Base-by-base conservation (phyloP, 2,329 filamentous ascomycete species). In the Metarhizium album region DNA sequence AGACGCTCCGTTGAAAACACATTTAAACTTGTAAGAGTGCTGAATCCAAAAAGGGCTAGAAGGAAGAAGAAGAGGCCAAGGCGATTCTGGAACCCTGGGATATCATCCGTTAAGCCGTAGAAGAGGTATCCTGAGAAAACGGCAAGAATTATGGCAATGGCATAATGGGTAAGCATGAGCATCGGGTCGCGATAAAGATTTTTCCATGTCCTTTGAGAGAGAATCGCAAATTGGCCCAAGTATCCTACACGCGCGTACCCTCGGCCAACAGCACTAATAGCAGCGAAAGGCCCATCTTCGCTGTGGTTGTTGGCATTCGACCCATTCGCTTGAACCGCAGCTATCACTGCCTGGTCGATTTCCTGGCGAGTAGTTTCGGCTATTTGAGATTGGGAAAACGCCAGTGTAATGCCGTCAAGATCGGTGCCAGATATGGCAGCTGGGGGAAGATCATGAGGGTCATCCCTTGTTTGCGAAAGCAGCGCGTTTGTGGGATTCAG, bases 31-130 rank as follows among this genome's bases (percentile, higher is more conserved):
- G 93, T 97, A 38, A 98, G 74, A 0, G 91, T 96, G 67, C 89
- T 95, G 74, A 98, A 98, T 9, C 93, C 93, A 60, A 97, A 98
- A 2, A 98, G 78, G 0, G 93, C 90, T 1, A 98, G 78, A 33
- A 98, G 77, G 73, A 98, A 98, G 74, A 98, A 95, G 78, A 98
- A 98, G 14, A 98, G 80, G 55, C 93, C 93, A 4, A 98, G 82
- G 20, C 93, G 82, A 67, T 98, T 98, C 67, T 98, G 93, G 78
- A 98, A 98, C 33, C 94, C 93, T 54, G 89, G 86, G 59, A 98
- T 95, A 62, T 98, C 90, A 62, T 95, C 90, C 0, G 90, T 95
- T 46, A 98, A 75, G 2, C 91, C 93, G 60, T 97, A 98, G 73
- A 97, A 98, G 13, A 98, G 78, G 68, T 87, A 97, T 3, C 93